Base-by-base conservation (phyloP, 2,329 filamentous ascomycete species). In the Didymellaceae sp. region DNA sequence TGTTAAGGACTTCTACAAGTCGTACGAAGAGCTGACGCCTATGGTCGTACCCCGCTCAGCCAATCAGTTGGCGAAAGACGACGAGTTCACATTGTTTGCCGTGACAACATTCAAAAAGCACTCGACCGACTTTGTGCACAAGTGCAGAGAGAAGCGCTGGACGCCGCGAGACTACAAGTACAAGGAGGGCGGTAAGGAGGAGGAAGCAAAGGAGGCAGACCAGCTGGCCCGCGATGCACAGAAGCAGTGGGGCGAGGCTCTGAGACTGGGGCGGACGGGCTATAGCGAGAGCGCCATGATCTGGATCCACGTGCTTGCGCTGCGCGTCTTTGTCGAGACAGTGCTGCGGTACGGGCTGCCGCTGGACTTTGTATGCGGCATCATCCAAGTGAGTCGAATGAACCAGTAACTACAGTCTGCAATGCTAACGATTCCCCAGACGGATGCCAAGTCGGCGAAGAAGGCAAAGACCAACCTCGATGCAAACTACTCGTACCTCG, bases 201-300 rank as follows among this genome's bases (percentile, higher is more conserved):
- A 92, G 69, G 94, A 99, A 76, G 85, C 88, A 69, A 87, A 86
- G 64, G 93, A 99, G 77, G 81, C 96, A 22, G 89, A 93, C 62
- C 86, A 87, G 52, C 84, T 96, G 39, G 83, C 85, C 50, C 87
- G 86, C 60, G 91, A 97, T 70, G 92, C 96, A 78, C 85, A 88
- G 74, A 96, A 94, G 77, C 82, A 96, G 2, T 96, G 91, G 86
- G 91, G 91, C 9, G 93, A 99, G 77, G 91, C 92, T 3, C 75
- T 99, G 67, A 84, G 91, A 59, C 81, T 97, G 64, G 90, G 88
- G 11, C 82, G 92, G 56, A 96, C 91, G n/a, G 91, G 91, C 13
- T 99, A 94, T 85, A 93, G 91, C 69, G 94, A 99, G 77, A 88
- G 88, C 56, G 91, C 96, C 59, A 96, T 96, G 90, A 88, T 93